Evolutionary conservation across 345 rosid species (phyloP), one percentile per base, ranked within the genome.

Genomic region (Citrus cavaleriei): DNA sequence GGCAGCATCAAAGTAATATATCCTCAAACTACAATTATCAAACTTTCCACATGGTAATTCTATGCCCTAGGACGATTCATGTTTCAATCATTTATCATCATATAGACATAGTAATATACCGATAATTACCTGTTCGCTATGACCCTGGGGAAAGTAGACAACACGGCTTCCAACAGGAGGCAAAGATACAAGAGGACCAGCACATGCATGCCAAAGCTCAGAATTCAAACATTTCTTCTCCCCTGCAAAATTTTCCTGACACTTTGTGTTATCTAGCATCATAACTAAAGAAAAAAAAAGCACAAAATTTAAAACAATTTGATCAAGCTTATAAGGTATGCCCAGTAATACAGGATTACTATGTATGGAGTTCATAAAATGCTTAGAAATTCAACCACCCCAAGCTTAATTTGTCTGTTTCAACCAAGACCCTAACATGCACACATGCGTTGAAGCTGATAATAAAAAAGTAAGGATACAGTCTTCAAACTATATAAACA

Each of bases 151-250:
- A 86, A 94, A 92, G 88, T 94, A 94, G 78, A 94, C 93, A 14
- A 89, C 98, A 68, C 93, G 95, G 81, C 94, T 91, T 79, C 98
- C 97, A 27, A 91, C 87, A 60, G 89, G 92, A 75, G 98, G 98
- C 68, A 94, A 81, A 25, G 97, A 92, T 54, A 94, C 95, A 68
- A 94, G 85, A 58, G 98, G 98, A 38, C 98, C 98, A 22, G 98
- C 98, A 85, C 98, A 94, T 63, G 98, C 98, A 77, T 94, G 98
- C 98, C 98, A 94, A 38, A 94, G 85, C 75, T 94, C 98, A 18
- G 98, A 92, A 82, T 94, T 92, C 82, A 94, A 82, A 72, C 87
- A 88, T 82, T 90, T 90, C 85, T 87, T 91, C 68, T 94, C 98
- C 75, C 94, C 98, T 92, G 87, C 82, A 77, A 68, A 67, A 51